These are phyloP conservation scores for Rhodotorula toruloides DNA, from an alignment of 768 basidiomycete genomes.

Conservation along the genomic window DNA sequence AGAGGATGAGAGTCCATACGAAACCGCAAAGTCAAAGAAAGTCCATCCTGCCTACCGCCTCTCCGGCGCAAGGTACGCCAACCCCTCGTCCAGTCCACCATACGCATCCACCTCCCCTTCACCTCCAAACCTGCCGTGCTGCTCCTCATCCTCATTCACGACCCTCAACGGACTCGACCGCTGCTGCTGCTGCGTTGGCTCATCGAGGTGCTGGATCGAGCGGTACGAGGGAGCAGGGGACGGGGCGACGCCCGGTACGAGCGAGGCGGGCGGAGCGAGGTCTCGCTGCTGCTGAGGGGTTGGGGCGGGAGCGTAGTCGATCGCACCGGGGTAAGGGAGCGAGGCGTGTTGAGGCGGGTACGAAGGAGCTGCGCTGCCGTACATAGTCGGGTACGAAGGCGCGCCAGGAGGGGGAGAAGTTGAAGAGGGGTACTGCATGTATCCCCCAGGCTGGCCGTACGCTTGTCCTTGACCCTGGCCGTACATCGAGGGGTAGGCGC, in stretches of 20 bases:
- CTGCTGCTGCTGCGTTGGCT: not conserved
- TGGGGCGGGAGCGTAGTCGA: no score
- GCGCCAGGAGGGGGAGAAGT: not conserved
- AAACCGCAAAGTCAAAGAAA: not conserved
- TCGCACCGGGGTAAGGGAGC: no score
- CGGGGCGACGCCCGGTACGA: no score
- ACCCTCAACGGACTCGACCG: not conserved
- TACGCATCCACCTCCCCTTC: constrained; percentile 2
- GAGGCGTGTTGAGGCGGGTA: no score
- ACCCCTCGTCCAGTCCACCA: constrained; percentile 13
- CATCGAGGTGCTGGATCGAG: constrained; percentile 2
- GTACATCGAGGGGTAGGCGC: no score
- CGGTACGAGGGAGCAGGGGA: not conserved
- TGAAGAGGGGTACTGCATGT: not conserved
- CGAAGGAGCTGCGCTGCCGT: not conserved
- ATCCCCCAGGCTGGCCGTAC: not conserved
- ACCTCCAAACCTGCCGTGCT: not conserved
- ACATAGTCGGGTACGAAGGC: not conserved
- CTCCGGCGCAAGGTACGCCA: not conserved
- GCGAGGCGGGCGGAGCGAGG: no score
- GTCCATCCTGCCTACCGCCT: not conserved
- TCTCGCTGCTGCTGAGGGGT: no score
- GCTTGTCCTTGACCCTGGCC: not conserved
- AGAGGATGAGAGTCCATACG: not conserved
- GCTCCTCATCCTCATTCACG: not conserved